Conservation (phyloP, 192 early-diverging fungal species). For the Hyaloraphidium curvatum region DNA sequence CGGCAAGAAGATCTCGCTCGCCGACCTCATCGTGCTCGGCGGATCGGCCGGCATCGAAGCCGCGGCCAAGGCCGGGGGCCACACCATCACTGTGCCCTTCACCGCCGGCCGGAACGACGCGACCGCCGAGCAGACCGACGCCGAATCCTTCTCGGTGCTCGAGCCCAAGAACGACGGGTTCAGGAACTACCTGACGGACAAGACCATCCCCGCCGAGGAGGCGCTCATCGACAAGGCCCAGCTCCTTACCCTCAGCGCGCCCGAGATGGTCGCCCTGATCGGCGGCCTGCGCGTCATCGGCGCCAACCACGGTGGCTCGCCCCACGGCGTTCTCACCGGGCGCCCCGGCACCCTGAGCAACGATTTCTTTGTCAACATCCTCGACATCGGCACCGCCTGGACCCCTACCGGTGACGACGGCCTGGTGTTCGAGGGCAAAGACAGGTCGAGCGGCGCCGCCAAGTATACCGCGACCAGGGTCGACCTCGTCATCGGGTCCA, state of each 20-base stretch:
- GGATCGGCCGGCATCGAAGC: conserved; percentile 5
- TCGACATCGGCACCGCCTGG: conserved; percentile 4
- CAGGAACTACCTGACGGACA: background rate
- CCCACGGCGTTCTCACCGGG: conserved; percentile 7
- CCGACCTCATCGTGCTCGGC: conserved; percentile 20
- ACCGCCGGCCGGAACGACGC: background rate
- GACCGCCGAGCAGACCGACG: background rate
- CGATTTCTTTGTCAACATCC: conserved; percentile 15
- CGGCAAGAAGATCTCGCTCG: background rate
- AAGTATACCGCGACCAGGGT: conserved; percentile 12
- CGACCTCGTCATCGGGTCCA: conserved; percentile 14
- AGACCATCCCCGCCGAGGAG: background rate
- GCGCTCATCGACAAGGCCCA: conserved; percentile 4
- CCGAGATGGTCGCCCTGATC: conserved; percentile 11
- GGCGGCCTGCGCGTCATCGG: conserved; percentile 10
- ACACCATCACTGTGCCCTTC: background rate
- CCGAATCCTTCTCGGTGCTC: background rate
- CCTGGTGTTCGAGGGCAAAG: conserved; percentile 2
- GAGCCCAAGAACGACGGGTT: background rate
- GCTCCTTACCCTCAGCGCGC: conserved; percentile 10
- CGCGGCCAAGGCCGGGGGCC: background rate
- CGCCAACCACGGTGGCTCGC: conserved; percentile 7
- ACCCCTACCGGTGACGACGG: background rate
- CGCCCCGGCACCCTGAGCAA: conserved; percentile 11
- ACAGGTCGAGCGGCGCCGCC: conserved; percentile 1